Evolutionary conservation across 495 filamentous ascomycete genomes (phyloP).

Genomic region (Lophiostoma macrostomum): DNA sequence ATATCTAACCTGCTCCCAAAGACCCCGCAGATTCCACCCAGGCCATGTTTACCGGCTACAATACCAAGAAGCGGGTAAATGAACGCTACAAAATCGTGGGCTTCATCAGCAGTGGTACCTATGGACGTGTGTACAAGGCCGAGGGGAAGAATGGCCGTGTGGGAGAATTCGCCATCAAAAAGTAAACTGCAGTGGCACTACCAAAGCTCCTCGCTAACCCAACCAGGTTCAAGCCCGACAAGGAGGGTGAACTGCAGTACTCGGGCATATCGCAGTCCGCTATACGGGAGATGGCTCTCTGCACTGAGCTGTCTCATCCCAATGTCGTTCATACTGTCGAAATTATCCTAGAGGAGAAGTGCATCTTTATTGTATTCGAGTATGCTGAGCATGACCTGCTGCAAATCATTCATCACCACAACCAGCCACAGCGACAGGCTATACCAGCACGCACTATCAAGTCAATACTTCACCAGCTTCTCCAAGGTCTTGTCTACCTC

Average conservation of each 20-base stretch:
- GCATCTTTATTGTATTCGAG: conserved; percentile 99
- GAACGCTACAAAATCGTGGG: conserved; percentile 94
- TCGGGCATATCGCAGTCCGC: conserved; percentile 97
- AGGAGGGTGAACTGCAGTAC: conserved; percentile 95
- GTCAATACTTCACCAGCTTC: conserved; percentile 88
- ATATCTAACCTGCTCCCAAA: conserved; percentile 12
- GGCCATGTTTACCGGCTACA: conserved; percentile 31
- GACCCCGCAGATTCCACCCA: conserved; percentile 29
- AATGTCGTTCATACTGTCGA: conserved; percentile 92
- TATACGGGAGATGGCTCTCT: conserved; percentile 97
- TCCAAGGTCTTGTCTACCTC: conserved; percentile 90
- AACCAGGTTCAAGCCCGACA: conserved; percentile 92
- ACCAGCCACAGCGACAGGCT: conserved; percentile 76
- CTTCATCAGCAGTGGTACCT: conserved; percentile 98
- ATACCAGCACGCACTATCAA: conserved; percentile 88
- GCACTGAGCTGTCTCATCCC: conserved; percentile 81
- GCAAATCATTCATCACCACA: conserved; percentile 98
- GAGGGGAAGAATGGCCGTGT: conserved; percentile 70
- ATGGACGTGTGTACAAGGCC: conserved; percentile 97
- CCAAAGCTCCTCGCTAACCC: conserved; percentile 14
- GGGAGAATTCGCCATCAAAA: conserved; percentile 93
- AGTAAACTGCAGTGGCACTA: conserved; percentile 46
- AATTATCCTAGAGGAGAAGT: conserved; percentile 97
- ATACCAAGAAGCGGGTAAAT: conserved; percentile 64
- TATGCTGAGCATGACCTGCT: conserved; percentile 96